Percentiles rank a stretch among this genome's conserved stretches.
Evolutionary conservation across 2,329 filamentous ascomycete species (phyloP).

Genomic region (Lasiodiplodia citricola): DNA sequence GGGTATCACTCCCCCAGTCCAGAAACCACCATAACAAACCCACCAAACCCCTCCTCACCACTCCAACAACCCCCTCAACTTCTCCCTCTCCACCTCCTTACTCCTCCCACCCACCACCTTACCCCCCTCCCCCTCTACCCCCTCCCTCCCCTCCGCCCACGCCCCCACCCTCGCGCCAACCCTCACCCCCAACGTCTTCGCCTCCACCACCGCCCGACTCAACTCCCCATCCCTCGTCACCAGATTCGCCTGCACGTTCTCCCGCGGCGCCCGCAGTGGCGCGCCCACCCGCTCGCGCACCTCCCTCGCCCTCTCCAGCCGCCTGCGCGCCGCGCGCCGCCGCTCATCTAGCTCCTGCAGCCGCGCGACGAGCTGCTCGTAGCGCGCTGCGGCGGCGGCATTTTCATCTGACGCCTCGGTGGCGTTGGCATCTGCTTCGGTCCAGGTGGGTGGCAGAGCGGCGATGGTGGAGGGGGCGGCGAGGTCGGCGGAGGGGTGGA

Average conservation of each 20-base stretch:
- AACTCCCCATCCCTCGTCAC: slow-evolving; percentile 69
- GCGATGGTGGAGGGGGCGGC: slow-evolving; percentile 34
- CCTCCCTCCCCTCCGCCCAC: background rate
- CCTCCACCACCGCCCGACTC: slow-evolving; percentile 69
- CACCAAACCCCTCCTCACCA: background rate
- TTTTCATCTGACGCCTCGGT: slow-evolving; percentile 24
- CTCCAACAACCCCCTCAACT: slow-evolving; percentile 10
- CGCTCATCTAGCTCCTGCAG: slow-evolving; percentile 56
- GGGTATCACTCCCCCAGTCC: slow-evolving; percentile 1
- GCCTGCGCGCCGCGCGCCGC: slow-evolving; percentile 55
- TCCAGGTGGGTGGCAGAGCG: slow-evolving; percentile 38
- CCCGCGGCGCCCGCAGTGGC: slow-evolving; percentile 48
- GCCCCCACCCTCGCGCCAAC: slow-evolving; percentile 44
- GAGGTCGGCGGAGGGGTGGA: slow-evolving; percentile 7
- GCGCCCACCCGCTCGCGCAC: slow-evolving; percentile 60
- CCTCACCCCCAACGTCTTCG: slow-evolving; percentile 61
- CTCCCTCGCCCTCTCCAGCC: slow-evolving; percentile 55
- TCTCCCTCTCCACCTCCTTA: slow-evolving; percentile 8
- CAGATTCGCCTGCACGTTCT: slow-evolving; percentile 67
- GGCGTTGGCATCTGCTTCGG: slow-evolving; percentile 27
- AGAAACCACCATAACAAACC: background rate
- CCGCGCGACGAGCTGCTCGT: slow-evolving; percentile 48
- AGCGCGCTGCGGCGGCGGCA: slow-evolving; percentile 33
- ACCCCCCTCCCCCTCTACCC: background rate
- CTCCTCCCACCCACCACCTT: background rate